Evolutionary conservation across 805 yeast genomes (phyloP), one percentile per base, ranked within the genome.

Genomic region (Teunomyces cretensis): DNA sequence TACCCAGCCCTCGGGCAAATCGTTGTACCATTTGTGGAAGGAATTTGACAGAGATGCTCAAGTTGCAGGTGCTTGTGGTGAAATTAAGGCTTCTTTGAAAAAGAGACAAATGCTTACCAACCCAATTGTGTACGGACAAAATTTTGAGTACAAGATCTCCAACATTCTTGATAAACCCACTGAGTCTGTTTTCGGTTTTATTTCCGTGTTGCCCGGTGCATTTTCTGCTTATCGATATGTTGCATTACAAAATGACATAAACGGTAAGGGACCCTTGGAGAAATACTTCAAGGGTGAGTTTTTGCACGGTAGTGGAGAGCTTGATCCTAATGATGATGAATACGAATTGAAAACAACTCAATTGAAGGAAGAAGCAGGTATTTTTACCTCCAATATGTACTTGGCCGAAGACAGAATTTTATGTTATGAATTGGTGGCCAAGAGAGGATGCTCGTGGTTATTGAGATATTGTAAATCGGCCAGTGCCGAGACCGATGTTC

Each of bases 61-160:
- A 46, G 82, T 82, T 22, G 87, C 86, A 4, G 87, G 87, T 19
- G 86, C 86, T 4, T 81, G 86, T 65, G 87, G 87, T n/a, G 87
- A 81, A 54, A 81, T 81, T 55, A 81, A 79, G 46, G 84, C 85
- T 2, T 72, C 78, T 58, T 65, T 81, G 60, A 70, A 70, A 31
- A 67, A 68, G 42, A 57, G 73, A 14, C 75, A 71, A 55, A 71
- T 76, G 50, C 54, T 79, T 48, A 67, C 80, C 32, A 81, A 82
- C 56, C 86, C 86, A 11, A 62, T 81, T 30, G 84, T 82, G 13
- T 83, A 83, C 12, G 80, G 81, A 6, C 87, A 81, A 57, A 82
- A 82, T 56, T 81, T 81, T 55, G 86, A 81, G 62, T 81, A 81
- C 58, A 81, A 81, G 56, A 81, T 82, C 55, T 81, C 86, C 43